Conservation (phyloP, 1,139 yeast genomes). For the Geotrichum citri-aurantii region DNA sequence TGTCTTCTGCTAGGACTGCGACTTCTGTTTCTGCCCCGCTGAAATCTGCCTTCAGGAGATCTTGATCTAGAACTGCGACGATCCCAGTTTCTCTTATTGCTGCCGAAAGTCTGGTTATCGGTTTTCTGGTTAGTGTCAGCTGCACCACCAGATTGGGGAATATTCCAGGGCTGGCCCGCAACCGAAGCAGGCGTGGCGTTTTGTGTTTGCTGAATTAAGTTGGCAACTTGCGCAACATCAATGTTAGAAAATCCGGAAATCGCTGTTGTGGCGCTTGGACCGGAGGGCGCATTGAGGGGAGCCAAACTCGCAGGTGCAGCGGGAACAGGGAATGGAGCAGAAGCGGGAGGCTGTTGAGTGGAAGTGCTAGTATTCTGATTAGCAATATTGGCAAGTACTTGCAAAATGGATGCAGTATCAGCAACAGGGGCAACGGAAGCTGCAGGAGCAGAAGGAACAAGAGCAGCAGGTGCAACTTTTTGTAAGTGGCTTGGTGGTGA, state of each 20-base stretch:
- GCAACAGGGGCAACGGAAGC: slow-evolving; percentile 25
- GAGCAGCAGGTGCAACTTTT: slow-evolving; percentile 33
- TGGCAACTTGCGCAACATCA: slow-evolving; percentile 19
- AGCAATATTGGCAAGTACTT: slow-evolving; percentile 38
- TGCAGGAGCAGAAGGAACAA: slow-evolving; percentile 19
- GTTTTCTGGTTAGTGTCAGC: neutral
- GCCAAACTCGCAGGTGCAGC: slow-evolving; percentile 26
- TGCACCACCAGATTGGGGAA: slow-evolving; percentile 10
- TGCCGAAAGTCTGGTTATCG: slow-evolving; percentile 3
- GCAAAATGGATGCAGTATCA: slow-evolving; percentile 38
- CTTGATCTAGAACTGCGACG: slow-evolving; percentile 46
- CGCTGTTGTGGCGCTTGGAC: slow-evolving; percentile 20
- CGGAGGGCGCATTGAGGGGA: slow-evolving; percentile 27
- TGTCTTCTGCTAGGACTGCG: slow-evolving; percentile 22
- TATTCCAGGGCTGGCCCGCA: slow-evolving; percentile 19
- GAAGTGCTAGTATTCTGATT: slow-evolving; percentile 29
- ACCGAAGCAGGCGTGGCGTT: slow-evolving; percentile 16
- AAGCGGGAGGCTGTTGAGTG: neutral
- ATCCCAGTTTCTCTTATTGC: slow-evolving; percentile 26
- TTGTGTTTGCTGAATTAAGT: slow-evolving; percentile 15
- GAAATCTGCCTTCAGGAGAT: slow-evolving; percentile 43
- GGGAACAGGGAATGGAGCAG: slow-evolving; percentile 15
- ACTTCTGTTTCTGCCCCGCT: slow-evolving; percentile 29
- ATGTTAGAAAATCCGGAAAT: slow-evolving; percentile 8
- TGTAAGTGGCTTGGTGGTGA: slow-evolving; percentile 28